phyloP scores from a whole-genome alignment of 2,329 filamentous ascomycete species.

The Pyrenochaeta sp. region DNA sequence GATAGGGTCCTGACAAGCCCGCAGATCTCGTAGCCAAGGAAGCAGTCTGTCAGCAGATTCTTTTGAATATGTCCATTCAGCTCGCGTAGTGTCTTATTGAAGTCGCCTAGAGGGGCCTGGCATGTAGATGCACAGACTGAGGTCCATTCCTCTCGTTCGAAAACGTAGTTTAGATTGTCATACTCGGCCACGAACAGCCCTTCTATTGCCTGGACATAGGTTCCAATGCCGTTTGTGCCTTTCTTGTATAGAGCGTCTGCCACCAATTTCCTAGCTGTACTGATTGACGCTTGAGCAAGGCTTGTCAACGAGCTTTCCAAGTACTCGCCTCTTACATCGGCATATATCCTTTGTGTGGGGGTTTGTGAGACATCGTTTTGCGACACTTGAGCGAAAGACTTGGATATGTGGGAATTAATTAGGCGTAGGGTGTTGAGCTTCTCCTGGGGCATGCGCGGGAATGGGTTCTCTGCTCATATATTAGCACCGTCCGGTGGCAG shows the following conservation, averaged over 20 bases:
- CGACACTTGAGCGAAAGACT: slow-evolving; percentile 61
- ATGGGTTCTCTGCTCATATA: slow-evolving; percentile 65
- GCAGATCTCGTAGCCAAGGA: slow-evolving; percentile 92
- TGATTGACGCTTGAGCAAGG: slow-evolving; percentile 82
- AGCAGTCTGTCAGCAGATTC: slow-evolving; percentile 90
- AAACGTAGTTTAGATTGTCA: slow-evolving; percentile 88
- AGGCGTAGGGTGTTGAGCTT: slow-evolving; percentile 77
- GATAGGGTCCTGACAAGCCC: slow-evolving; percentile 86
- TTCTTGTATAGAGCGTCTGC: slow-evolving; percentile 84
- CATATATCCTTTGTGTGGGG: slow-evolving; percentile 81
- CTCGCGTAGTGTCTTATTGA: slow-evolving; percentile 85
- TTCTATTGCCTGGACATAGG: slow-evolving; percentile 87
- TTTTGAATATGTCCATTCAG: slow-evolving; percentile 88
- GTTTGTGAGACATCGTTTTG: slow-evolving; percentile 64
- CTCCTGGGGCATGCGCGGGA: slow-evolving; percentile 81
- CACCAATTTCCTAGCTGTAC: slow-evolving; percentile 75
- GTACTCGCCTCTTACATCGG: slow-evolving; percentile 86
- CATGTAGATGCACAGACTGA: slow-evolving; percentile 81
- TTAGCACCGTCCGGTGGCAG: slow-evolving; percentile 11
- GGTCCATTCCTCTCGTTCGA: slow-evolving; percentile 84
- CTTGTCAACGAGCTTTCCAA: slow-evolving; percentile 84
- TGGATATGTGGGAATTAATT: slow-evolving; percentile 79
- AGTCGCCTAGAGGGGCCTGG: slow-evolving; percentile 78
- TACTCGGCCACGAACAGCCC: slow-evolving; percentile 88
- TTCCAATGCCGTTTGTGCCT: slow-evolving; percentile 89